Base-by-base conservation (phyloP, 257 asterid species). In the Leptodermis oblonga region DNA sequence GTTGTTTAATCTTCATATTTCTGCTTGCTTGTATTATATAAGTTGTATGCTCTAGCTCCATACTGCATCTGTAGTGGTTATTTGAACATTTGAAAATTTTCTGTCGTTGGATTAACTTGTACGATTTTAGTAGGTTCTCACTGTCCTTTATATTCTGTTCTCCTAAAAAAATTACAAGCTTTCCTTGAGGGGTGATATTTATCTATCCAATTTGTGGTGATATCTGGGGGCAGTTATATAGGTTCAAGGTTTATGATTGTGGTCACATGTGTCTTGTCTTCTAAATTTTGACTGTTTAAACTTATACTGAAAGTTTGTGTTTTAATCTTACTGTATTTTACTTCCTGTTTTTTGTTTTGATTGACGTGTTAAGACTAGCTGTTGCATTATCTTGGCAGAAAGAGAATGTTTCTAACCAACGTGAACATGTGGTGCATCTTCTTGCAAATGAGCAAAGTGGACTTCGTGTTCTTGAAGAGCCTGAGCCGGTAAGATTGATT, bases 381-480 rank as follows among this genome's bases (percentile, higher is more conserved):
- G 7, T 75, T 68, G 51, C 67, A 75, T 64, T 25, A 65, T 43
- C 78, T 78, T 79, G 74, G 83, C 92, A 93, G 99, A 86, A 86
- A 80, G 99, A 79, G 74, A 93, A 80, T 67, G 95, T 90, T 76
- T 86, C 97, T 43, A 93, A 90, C 83, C 99, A 93, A 81, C 88
- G 99, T 64, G 99, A 93, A 72, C 92, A 93, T 77, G 84, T 86
- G 41, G 88, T 90, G 79, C 97, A 85, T 81, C 97, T 90, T 75
- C 96, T 93, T 56, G 92, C 96, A 61, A 93, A 93, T 80, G 97
- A 90, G 82, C 99, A 93, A 70, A 93, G 87, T 68, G 90, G 96
- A 58, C 86, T 93, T 76, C 87, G 85, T 73, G 78, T 81, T 78
- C 97, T 82, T 28, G 97, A 90, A 63, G 97, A 88, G 62, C 83